Base-by-base conservation (phyloP, 2,329 filamentous ascomycete species). In the Graphilbum sp. region DNA sequence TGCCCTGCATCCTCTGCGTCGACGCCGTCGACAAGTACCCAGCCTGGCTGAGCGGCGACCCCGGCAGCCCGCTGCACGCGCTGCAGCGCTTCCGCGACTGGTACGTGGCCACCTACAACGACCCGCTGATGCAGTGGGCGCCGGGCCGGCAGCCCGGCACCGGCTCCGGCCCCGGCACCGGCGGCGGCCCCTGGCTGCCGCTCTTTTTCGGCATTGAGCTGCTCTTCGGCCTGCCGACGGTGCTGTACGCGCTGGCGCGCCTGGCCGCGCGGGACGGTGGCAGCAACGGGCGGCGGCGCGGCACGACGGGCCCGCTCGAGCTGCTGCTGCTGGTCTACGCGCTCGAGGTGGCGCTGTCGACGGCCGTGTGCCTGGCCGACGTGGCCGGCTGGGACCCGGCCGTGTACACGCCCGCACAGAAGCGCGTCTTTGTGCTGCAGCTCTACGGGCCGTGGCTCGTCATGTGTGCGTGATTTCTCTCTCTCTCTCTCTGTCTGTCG, bases 21-120 rank as follows among this genome's bases (percentile, higher is more conserved):
- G 70, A 75, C 47, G 62, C 69, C 35, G 61, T 69, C 27, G 58
- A 61, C 24, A 59, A 69, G 45, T 73, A 72, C 50, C 70, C 70
- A 1, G 41, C 48, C 2, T 54, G 52, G 36, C 58, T 72, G 34
- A 68, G 61, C 52, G 48, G 54, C 3, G 41, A 56, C 0, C 48
- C 58, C 1, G 55, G 51, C 5, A 51, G 61, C 0, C 68, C 68
- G 0, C 54, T 73, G 7, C 62, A 69, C 50, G 56, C 62, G 44
- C 55, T 72, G 34, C 52, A 59, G 44, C 40, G 53, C 27, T 49
- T 72, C 41, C 63, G 66, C 41, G 42, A 54, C 4, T 60, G 56
- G 47, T 73, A 73, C 53, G 52, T 65, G 32, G 42, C 51, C 27
- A 54, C 54, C 11, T 66, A 65, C 46, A 66, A 67, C 40, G 70